Conservation (phyloP, 2,329 filamentous ascomycete species). For the Hymenoscyphus linearis region DNA sequence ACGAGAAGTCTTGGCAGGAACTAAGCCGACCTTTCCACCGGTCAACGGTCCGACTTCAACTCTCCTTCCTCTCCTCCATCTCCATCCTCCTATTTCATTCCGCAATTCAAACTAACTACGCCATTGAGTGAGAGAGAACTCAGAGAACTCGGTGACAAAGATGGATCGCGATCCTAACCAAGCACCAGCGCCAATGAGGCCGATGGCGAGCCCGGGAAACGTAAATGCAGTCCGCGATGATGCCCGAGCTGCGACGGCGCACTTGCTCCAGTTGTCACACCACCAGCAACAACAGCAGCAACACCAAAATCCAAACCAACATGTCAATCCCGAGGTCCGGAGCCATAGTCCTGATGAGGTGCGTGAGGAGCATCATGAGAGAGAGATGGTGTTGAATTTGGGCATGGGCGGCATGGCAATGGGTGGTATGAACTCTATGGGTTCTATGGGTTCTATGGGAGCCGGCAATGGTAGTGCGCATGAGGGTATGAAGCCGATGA, state of each 20-base stretch:
- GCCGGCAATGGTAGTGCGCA: background rate
- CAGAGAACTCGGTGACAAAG: background rate
- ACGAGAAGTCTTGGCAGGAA: background rate
- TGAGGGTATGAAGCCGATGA: constrained; percentile 8
- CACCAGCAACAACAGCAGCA: too few species aligned
- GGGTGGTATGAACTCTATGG: too few species aligned
- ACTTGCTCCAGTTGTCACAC: background rate
- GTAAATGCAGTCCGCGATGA: background rate
- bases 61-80: background rate
- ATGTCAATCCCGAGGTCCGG: background rate
- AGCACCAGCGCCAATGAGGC: background rate
- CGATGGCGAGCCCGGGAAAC: background rate
- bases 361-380: background rate
- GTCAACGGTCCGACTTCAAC: background rate
- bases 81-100: background rate
- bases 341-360: background rate
- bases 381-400: too few species aligned
- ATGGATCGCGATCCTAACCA: background rate
- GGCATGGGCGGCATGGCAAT: too few species aligned
- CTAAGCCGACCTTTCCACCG: background rate
- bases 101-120: background rate
- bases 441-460: background rate
- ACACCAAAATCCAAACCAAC: too few species aligned
- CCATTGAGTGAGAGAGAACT: background rate
- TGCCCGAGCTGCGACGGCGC: background rate